Conservation (phyloP, 1,284 basidiomycete genomes). For the Trichosporon asahii region DNA sequence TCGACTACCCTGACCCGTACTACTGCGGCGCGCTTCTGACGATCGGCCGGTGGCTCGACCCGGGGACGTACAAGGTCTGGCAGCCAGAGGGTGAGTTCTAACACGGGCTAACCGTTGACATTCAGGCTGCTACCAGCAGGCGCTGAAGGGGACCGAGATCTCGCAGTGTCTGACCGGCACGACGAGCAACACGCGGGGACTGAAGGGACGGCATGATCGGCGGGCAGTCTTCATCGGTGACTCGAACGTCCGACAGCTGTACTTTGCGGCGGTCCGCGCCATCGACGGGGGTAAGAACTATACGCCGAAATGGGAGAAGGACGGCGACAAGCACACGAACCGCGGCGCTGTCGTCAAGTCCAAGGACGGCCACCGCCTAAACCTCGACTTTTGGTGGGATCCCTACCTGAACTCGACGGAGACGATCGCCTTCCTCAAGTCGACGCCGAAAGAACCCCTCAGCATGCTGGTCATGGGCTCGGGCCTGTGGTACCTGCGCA, state of each 20-base stretch:
- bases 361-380: constrained; percentile 41
- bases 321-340: constrained; percentile 66
- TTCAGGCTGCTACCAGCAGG: constrained; percentile 34
- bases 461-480: constrained; percentile 75
- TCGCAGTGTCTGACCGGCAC: constrained; percentile 29
- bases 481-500: constrained; percentile 81
- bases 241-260: constrained; percentile 72
- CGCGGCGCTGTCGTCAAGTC: constrained; percentile 43
- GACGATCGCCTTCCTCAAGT: constrained; percentile 52
- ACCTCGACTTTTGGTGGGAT: constrained; percentile 68
- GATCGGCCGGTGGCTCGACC: constrained; percentile 74
- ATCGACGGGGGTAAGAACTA: constrained; percentile 30
- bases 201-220: constrained; percentile 22
- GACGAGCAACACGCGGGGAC: constrained; percentile 22
- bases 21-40: constrained; percentile 69
- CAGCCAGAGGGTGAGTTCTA: constrained; percentile 69
- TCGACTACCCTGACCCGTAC: constrained; percentile 65
- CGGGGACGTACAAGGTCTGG: constrained; percentile 63
- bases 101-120: constrained; percentile 9
- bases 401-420: constrained; percentile 67
- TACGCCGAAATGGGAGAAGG: constrained; percentile 35
- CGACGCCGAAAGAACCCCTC: constrained; percentile 45
- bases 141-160: constrained; percentile 23
- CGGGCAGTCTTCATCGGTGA: constrained; percentile 76
- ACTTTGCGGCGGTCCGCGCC: constrained; percentile 66